A percentile compares a stretch with the other conserved stretches of the same genome.
These are phyloP conservation scores for Plasmodium cynomolgi DNA, from an alignment of 169 alveolate species.

Conservation along the genomic window DNA sequence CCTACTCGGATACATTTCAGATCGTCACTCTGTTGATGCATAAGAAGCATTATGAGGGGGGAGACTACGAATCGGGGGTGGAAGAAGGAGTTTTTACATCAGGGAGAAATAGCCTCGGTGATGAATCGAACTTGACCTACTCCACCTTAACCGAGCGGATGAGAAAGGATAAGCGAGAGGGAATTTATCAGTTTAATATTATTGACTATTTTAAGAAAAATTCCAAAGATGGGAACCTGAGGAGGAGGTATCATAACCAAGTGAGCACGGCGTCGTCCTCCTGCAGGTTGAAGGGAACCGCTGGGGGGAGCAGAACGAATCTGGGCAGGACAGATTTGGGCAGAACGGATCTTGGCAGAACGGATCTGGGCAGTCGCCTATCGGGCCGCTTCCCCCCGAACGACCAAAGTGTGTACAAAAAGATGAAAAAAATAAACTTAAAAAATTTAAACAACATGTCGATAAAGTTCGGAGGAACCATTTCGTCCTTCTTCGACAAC, in stretches of 20 bases:
- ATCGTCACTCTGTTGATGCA: slow-evolving; percentile 79
- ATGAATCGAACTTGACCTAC: background rate
- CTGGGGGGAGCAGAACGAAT: background rate
- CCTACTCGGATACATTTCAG: slow-evolving; percentile 87
- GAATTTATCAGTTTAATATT: background rate
- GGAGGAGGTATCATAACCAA: background rate
- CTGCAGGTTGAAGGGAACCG: background rate
- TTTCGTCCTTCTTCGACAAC: slow-evolving; percentile 60
- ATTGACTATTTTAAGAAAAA: slow-evolving; percentile 11
- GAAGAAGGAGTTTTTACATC: background rate
- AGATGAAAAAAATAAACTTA: slow-evolving; percentile 60
- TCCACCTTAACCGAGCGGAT: background rate
- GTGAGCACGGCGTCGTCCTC: background rate
- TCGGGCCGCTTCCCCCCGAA: background rate
- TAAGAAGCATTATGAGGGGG: background rate
- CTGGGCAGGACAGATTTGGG: background rate
- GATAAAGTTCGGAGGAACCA: slow-evolving; percentile 66
- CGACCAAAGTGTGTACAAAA: slow-evolving; percentile 22
- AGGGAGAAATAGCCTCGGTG: background rate
- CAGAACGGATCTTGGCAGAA: background rate
- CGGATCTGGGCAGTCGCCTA: background rate
- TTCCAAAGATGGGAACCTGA: background rate
- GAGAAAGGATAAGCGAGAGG: background rate
- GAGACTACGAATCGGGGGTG: background rate
- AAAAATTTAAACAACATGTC: slow-evolving; percentile 59